Conservation (phyloP, 2,329 filamentous ascomycete genomes). For the Sporothrix phasma region DNA sequence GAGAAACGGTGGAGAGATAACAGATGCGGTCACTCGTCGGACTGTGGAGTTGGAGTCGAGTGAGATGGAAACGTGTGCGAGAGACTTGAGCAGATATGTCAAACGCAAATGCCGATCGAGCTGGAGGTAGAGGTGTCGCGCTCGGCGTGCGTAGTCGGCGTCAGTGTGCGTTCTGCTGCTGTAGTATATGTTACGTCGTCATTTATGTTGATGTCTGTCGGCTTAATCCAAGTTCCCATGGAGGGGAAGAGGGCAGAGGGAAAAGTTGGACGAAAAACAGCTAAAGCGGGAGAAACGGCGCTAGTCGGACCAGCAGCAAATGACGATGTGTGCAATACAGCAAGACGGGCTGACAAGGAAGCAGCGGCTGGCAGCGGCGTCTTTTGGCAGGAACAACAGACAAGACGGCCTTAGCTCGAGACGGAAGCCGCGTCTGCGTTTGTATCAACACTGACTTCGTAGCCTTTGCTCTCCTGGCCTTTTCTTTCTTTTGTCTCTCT, state of each 20-base stretch:
- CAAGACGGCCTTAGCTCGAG: too few relatives aligned
- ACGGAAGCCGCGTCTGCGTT: too few relatives aligned
- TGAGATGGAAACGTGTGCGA: background rate
- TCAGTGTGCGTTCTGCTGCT: background rate
- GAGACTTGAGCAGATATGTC: background rate
- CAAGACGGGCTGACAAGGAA: slow-evolving; percentile 4
- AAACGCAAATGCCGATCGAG: background rate
- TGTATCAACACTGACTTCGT: too few relatives aligned
- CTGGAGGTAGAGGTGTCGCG: background rate
- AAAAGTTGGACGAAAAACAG: slow-evolving; percentile 12
- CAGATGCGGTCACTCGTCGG: background rate
- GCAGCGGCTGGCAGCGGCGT: background rate
- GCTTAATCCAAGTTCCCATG: background rate
- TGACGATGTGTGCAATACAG: slow-evolving; percentile 11
- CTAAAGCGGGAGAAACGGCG: slow-evolving; percentile 10
- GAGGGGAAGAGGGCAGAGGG: slow-evolving; percentile 1
- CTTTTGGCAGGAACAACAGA: too few relatives aligned
- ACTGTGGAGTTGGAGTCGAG: background rate
- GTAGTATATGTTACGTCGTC: background rate
- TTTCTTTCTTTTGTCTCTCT: too few relatives aligned
- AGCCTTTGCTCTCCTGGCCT: too few relatives aligned
- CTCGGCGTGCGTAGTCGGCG: background rate
- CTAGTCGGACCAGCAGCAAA: slow-evolving; percentile 9
- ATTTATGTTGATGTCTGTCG: background rate
- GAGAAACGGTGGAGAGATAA: background rate